Evolutionary conservation across 768 basidiomycete species (phyloP), one percentile per base, ranked within the genome.

Genomic region (Leccinellum rugosiceps): DNA sequence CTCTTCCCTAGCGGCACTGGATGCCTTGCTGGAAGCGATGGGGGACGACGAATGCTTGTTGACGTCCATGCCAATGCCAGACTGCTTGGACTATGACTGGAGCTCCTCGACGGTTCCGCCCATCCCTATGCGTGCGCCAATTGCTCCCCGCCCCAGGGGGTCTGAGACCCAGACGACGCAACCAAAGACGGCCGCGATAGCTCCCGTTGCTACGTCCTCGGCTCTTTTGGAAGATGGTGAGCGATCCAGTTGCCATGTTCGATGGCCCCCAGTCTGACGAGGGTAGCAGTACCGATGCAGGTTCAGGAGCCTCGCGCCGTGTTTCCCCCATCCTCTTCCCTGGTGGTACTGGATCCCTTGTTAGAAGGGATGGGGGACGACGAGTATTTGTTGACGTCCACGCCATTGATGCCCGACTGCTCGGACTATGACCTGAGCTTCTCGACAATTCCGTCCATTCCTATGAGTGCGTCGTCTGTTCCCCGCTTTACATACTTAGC

Each of bases 151-250:
- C n/a, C 47, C 58, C 30, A 35, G 61, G 56, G 56, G 55, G 61
- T 65, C 61, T 63, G 65, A 4, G 52, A 56, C 25, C 25, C 25
- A 21, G 13, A 46, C 52, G 28, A 2, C 28, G 17, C 8, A 53
- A 57, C 56, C 38, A 67, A 64, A 47, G 55, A 43, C 57, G 28
- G 21, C 41, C 31, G 26, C 28, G 25, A 17, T 41, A 41, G 25
- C 34, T 47, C 25, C 61, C 38, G 28, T 25, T 31, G 23, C 17
- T 3, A 44, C 23, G 21, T n/a, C n/a, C 4, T 38, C 15, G 19
- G 4, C 35, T 44, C 47, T 32, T 45, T 56, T n/a, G 38, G 35
- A 58, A 62, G 28, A 19, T 19, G 10, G 66, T 67, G 50, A 58
- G 65, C 32, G 2, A 21, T 45, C 51, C 25, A 21, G 11, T 13